phyloP scores from a whole-genome alignment of 257 asterid species.

The Solanum ossicruentum region DNA sequence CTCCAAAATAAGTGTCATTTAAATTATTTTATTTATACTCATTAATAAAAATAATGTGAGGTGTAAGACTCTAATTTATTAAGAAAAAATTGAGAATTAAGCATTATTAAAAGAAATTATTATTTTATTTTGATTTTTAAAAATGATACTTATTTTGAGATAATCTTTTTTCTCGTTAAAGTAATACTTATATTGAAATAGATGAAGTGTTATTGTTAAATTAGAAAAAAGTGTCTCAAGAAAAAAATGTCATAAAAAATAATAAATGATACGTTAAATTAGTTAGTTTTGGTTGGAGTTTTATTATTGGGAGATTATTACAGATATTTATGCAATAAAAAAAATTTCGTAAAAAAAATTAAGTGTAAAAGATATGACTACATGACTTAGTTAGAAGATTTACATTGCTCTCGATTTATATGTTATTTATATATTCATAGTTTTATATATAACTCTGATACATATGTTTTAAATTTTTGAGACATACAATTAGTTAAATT shows the following conservation, averaged over 20 bases:
- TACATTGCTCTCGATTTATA: too few relatives aligned
- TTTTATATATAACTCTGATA: neutral
- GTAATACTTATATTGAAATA: neutral
- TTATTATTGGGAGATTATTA: neutral
- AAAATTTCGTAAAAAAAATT: neutral
- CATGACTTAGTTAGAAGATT: neutral
- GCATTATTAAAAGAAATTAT: neutral
- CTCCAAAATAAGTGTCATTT: too few relatives aligned
- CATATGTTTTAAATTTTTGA: neutral
- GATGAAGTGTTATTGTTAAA: too few relatives aligned
- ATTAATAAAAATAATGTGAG: too few relatives aligned
- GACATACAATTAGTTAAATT: neutral
- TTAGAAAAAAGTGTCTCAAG: too few relatives aligned
- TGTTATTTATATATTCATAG: too few relatives aligned
- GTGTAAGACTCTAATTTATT: too few relatives aligned
- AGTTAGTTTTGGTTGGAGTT: neutral
- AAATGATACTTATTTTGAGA: neutral
- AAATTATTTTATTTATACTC: too few relatives aligned
- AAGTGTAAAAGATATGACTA: neutral
- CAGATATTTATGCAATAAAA: neutral
- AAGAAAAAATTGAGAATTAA: neutral
- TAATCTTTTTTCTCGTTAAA: neutral
- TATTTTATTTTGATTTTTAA: neutral
- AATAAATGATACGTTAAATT: neutral
- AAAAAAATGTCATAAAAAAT: too few relatives aligned